Base-by-base conservation (phyloP, 495 filamentous ascomycete genomes). In the Penicillium antarcticum region DNA sequence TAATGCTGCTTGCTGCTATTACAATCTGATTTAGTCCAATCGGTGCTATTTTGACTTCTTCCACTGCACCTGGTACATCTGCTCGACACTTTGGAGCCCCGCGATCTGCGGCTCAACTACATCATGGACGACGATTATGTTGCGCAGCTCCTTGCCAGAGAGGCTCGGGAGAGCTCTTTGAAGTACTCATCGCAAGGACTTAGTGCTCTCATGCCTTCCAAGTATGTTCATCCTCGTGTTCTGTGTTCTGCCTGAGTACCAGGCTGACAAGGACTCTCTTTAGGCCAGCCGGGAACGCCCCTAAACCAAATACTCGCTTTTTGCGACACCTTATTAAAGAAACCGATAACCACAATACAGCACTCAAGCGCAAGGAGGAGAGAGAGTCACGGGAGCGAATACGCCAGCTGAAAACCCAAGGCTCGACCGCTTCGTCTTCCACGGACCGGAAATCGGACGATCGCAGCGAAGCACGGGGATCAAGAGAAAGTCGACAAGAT, bases 281-380 rank as follows among this genome's bases (percentile, higher is more conserved):
- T 52, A 84, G 81, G 50, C 67, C 77, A 33, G 69, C 83, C 17
- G 66, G 76, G 21, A 81, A 81, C 59, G 88, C 90, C 45, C 89
- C 89, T 3, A 96, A 91, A 59, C 89, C 92, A 12, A 97, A 98
- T 58, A 96, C 87, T 0, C 77, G 88, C 37, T 97, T 97, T 57
- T 74, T 98, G 11, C 82, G 85, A 21, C 88, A 94, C 55, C 87
- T 97, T 45, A 87, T 98, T 56, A 86, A 85, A 51, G 87, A 95
- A 49, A 92, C 90, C 1, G 88, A 94, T 52, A 88, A 57, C 45
- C 94, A 98, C 68, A 98, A 98, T 79, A 81, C 88, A 11, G 87
- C 91, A 5, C 74, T 97, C 46, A 80, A 86, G 35, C 89, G 85
- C 0, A 96, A 87, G 56, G 92, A 97, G 64, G 83, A 85, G 34